phyloP scores from a whole-genome alignment of 495 filamentous ascomycete genomes.

The Podospora comata region DNA sequence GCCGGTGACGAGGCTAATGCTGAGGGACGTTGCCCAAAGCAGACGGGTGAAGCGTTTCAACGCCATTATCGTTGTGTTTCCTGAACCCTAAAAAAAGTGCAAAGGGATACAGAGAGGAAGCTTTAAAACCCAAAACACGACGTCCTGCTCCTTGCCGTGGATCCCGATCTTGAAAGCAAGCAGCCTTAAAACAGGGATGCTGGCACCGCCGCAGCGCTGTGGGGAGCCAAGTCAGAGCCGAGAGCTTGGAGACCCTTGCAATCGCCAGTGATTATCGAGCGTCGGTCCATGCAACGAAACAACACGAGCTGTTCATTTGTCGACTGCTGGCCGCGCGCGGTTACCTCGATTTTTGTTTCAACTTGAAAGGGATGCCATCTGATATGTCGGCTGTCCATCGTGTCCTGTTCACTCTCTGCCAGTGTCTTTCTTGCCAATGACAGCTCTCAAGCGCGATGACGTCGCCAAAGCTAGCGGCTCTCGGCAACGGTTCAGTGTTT shows the following conservation, averaged over 20 bases:
- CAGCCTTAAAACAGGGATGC: constrained; percentile 13
- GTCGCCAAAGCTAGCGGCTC: constrained; percentile 1
- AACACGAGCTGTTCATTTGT: neutral
- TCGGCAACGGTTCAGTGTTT: constrained; percentile 11
- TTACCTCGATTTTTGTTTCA: constrained; percentile 4
- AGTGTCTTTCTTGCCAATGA: neutral
- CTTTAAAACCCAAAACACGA: constrained; percentile 1
- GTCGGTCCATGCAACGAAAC: constrained; percentile 5
- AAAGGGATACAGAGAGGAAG: neutral
- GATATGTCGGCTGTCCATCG: neutral
- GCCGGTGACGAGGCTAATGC: constrained; percentile 10
- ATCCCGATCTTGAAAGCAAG: neutral
- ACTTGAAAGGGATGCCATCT: neutral
- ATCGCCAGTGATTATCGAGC: constrained; percentile 8
- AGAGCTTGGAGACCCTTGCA: constrained; percentile 11
- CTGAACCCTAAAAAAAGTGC: neutral
- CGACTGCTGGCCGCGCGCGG: neutral
- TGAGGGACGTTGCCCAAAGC: constrained; percentile 3
- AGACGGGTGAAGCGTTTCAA: neutral
- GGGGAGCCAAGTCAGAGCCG: constrained; percentile 5
- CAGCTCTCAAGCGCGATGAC: constrained; percentile 7
- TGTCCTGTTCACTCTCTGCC: neutral
- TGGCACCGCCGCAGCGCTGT: constrained; percentile 19
- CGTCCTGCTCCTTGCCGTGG: constrained; percentile 2
- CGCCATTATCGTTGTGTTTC: neutral